Conservation (phyloP, 1,139 yeast species). For the Pichia sp. region DNA sequence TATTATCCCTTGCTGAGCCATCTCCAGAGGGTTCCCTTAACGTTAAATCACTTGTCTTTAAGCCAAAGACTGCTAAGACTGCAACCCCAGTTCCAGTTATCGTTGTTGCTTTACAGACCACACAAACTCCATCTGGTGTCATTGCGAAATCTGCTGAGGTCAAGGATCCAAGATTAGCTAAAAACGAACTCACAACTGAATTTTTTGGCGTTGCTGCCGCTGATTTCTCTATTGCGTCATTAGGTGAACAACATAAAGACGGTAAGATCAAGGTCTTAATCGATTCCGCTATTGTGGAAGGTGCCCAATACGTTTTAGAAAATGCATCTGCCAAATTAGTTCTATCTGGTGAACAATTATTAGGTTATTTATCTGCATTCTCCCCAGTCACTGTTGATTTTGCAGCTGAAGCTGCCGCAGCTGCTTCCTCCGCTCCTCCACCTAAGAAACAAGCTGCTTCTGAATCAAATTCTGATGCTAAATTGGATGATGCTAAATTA, state of each 20-base stretch:
- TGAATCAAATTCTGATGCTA: constrained; percentile 34
- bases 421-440: constrained; percentile 33
- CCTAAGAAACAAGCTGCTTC: constrained; percentile 8
- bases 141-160: constrained; percentile 63
- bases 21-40: constrained; percentile 35
- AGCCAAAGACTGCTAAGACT: constrained; percentile 84
- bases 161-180: constrained; percentile 85
- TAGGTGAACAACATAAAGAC: constrained; percentile 40
- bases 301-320: constrained; percentile 45
- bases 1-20: constrained; percentile 45
- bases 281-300: constrained; percentile 44
- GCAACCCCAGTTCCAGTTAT: constrained; percentile 78
- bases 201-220: constrained; percentile 58
- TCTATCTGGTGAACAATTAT: constrained; percentile 43
- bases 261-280: constrained; percentile 60
- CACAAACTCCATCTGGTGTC: constrained; percentile 58
- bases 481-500: constrained; percentile 80
- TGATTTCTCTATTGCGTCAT: constrained; percentile 57
- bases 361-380: constrained; percentile 51
- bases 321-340: constrained; percentile 52
- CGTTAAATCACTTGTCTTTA: constrained; percentile 70
- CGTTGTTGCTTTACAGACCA: constrained; percentile 65
- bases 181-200: constrained; percentile 65
- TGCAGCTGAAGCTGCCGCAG: constrained; percentile 35
- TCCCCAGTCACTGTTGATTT: constrained; percentile 55